These are phyloP conservation scores for Microcera coccophila DNA, from an alignment of 2,329 filamentous ascomycete genomes.

Conservation along the genomic window DNA sequence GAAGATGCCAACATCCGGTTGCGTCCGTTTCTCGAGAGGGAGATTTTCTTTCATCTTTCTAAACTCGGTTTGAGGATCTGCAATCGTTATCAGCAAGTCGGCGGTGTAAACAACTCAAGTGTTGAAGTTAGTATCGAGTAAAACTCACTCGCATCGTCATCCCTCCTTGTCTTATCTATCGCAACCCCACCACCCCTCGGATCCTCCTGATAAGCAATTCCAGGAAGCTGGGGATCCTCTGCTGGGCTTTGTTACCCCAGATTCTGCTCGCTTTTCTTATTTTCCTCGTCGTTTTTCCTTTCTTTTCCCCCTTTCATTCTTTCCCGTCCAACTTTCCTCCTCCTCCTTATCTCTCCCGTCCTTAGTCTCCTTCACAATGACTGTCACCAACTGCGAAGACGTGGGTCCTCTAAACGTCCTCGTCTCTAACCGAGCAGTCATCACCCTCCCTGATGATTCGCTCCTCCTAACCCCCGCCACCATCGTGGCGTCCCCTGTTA, in stretches of 20 bases:
- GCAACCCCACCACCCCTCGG: constrained; percentile 21
- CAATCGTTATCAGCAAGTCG: not conserved
- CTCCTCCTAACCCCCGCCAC: constrained; percentile 73
- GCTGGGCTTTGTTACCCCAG: not conserved
- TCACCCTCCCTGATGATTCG: constrained; percentile 63
- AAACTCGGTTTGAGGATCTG: not conserved
- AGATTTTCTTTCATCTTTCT: not conserved
- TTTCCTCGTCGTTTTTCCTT: constrained; percentile 3
- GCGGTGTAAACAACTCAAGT: not conserved
- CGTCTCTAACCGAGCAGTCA: constrained; percentile 76
- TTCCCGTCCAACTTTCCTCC: constrained; percentile 6
- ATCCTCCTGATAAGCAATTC: constrained; percentile 14
- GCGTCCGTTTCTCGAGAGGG: not conserved
- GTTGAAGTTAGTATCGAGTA: not conserved
- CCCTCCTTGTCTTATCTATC: constrained; percentile 18
- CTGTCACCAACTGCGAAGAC: constrained; percentile 22
- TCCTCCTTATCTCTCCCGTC: constrained; percentile 5
- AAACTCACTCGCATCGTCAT: not conserved
- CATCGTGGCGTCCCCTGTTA: constrained; percentile 69
- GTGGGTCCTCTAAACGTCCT: constrained; percentile 62
- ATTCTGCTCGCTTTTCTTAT: constrained; percentile 3
- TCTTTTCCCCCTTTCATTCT: constrained; percentile 9
- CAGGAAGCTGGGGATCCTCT: not conserved
- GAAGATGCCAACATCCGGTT: not conserved
- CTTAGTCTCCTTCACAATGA: constrained; percentile 27